Conservation (phyloP, 495 filamentous ascomycete species). For the Lindgomyces ingoldianus region DNA sequence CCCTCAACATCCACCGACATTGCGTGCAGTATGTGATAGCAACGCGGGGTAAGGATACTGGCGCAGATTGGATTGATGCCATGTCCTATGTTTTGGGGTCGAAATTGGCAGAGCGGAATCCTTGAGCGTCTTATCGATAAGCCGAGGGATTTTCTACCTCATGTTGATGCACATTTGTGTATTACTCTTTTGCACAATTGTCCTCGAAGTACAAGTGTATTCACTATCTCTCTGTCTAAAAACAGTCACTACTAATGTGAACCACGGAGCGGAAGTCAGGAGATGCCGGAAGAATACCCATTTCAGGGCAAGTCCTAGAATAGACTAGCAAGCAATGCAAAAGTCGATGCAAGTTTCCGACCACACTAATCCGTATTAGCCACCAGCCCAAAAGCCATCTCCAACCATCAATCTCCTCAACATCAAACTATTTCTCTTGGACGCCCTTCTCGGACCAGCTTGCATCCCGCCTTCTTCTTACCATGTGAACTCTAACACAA, state of each 20-base stretch:
- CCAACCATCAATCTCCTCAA: not conserved
- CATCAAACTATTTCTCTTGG: not conserved
- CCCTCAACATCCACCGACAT: conserved; percentile 78
- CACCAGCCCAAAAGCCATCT: not conserved
- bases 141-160: not conserved
- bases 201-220: no score
- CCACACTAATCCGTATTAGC: not conserved
- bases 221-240: no score
- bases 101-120: conserved; percentile 1
- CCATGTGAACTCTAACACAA: not conserved
- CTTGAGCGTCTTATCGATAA: not conserved
- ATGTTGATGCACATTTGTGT: no score
- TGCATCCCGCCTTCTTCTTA: not conserved
- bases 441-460: not conserved
- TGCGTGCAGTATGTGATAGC: conserved; percentile 50
- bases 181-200: no score
- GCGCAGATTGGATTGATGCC: conserved; percentile 25
- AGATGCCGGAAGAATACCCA: not conserved
- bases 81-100: conserved; percentile 6
- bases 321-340: not conserved
- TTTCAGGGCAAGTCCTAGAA: not conserved
- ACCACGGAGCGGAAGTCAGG: no score
- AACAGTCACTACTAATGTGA: no score
- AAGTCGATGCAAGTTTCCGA: no score
- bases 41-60: conserved; percentile 44